phyloP scores from a whole-genome alignment of 768 basidiomycete species.

The Termitomyces titanicus region DNA sequence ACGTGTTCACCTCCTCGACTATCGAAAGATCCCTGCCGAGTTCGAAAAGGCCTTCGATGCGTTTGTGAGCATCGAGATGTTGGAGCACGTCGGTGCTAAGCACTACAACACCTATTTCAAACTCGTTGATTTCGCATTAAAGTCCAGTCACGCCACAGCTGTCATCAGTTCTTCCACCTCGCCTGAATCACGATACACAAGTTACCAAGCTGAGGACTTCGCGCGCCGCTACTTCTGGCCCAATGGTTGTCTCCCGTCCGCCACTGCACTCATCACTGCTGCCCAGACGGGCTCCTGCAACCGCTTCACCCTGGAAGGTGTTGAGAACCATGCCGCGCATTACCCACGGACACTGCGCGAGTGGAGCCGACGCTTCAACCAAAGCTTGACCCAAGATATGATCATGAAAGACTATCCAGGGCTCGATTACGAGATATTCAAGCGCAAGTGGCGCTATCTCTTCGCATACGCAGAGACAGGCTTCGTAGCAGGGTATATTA shows the following conservation, averaged over 20 bases:
- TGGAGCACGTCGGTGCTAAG: constrained; percentile 61
- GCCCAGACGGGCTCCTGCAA: constrained; percentile 68
- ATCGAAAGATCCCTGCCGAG: constrained; percentile 75
- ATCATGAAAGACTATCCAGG: constrained; percentile 58
- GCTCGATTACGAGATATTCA: constrained; percentile 67
- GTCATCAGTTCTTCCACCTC: constrained; percentile 71
- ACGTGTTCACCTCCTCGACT: constrained; percentile 87
- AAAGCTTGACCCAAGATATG: constrained; percentile 55
- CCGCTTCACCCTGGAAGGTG: constrained; percentile 75
- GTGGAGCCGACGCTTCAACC: constrained; percentile 77
- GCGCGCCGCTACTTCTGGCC: constrained; percentile 89
- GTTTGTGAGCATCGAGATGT: constrained; percentile 77
- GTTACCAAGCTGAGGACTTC: constrained; percentile 80
- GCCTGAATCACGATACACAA: constrained; percentile 63
- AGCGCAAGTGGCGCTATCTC: constrained; percentile 79
- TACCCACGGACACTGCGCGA: constrained; percentile 92
- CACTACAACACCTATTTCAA: constrained; percentile 70
- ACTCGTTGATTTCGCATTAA: constrained; percentile 72
- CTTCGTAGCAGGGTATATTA: constrained; percentile 76
- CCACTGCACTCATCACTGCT: constrained; percentile 73
- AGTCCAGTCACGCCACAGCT: constrained; percentile 58
- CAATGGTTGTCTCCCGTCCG: constrained; percentile 82
- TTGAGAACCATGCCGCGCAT: constrained; percentile 83
- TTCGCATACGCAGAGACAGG: constrained; percentile 80
- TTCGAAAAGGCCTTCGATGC: constrained; percentile 81